Conservation (phyloP, 352 stramenopile genomes). For the Phytopythium chamaehyphon region DNA sequence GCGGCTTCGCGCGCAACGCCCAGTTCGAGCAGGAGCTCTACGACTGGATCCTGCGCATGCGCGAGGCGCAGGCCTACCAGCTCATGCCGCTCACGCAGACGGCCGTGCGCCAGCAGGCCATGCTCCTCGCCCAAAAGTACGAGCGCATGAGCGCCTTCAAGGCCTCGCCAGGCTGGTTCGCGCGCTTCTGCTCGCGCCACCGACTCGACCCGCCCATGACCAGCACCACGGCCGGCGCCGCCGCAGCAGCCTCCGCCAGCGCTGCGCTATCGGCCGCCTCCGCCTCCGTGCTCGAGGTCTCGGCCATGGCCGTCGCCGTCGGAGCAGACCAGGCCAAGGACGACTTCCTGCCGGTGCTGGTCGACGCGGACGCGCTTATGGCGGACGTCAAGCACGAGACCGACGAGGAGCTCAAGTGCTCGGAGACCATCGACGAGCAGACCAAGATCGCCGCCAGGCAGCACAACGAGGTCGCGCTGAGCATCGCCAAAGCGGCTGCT, state of each 20-base stretch:
- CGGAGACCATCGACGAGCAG: slow-evolving; percentile 42
- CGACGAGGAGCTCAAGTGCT: slow-evolving; percentile 23
- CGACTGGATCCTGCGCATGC: slow-evolving; percentile 82
- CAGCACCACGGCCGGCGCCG: slow-evolving; percentile 7
- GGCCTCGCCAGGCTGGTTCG: slow-evolving; percentile 83
- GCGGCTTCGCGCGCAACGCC: slow-evolving; percentile 77
- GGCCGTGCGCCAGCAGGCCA: slow-evolving; percentile 78
- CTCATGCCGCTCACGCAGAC: slow-evolving; percentile 83
- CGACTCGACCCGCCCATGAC: slow-evolving; percentile 64
- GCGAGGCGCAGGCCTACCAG: slow-evolving; percentile 77
- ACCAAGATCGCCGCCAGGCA: slow-evolving; percentile 29
- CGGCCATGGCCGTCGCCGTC: not conserved
- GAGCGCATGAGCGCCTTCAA: slow-evolving; percentile 83
- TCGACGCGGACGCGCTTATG: slow-evolving; percentile 4
- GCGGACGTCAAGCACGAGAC: slow-evolving; percentile 1
- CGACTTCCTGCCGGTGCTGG: not conserved
- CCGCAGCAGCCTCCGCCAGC: not conserved
- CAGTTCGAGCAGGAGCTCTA: slow-evolving; percentile 86
- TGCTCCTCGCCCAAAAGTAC: slow-evolving; percentile 82
- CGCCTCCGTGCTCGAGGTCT: not conserved
- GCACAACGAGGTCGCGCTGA: slow-evolving; percentile 34
- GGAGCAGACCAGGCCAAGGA: slow-evolving; percentile 6
- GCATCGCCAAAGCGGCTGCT: slow-evolving; percentile 12
- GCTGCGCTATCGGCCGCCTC: slow-evolving; percentile 1
- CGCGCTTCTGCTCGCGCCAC: slow-evolving; percentile 84